A percentile compares a stretch with the other conserved stretches of the same genome.
Evolutionary conservation across 176 grass and related monocot species (phyloP).

Genomic region (Oryza australiensis): DNA sequence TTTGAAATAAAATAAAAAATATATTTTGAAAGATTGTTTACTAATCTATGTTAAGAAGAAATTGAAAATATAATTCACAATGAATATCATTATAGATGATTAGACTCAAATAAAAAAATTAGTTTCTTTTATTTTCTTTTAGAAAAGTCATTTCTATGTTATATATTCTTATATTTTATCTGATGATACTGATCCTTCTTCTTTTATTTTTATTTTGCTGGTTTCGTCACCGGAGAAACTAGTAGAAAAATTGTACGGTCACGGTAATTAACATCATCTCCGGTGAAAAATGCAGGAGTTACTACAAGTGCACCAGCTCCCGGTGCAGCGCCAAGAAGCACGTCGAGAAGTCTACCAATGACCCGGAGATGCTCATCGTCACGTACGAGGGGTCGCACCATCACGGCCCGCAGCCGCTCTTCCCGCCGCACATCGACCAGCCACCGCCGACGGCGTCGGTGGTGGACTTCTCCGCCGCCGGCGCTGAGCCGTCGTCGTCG

Average conservation of each 20-base stretch:
- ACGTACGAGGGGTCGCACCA: slow-evolving; percentile 62
- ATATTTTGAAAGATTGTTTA: too few relatives aligned
- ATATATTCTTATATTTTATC: too few relatives aligned
- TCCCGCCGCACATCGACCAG: neutral
- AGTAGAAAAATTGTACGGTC: neutral
- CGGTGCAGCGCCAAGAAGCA: slow-evolving; percentile 69
- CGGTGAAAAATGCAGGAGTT: slow-evolving; percentile 45
- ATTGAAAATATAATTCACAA: too few relatives aligned
- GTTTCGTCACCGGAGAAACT: too few relatives aligned
- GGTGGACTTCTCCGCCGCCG: neutral
- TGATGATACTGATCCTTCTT: too few relatives aligned
- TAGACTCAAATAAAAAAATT: too few relatives aligned
- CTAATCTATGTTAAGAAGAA: too few relatives aligned
- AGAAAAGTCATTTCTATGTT: too few relatives aligned
- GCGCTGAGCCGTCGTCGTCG: neutral
- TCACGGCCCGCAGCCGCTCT: slow-evolving; percentile 44
- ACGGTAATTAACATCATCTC: neutral
- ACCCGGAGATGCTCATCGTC: slow-evolving; percentile 54
- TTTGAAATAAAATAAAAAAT: too few relatives aligned
- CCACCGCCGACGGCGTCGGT: neutral
- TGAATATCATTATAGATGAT: too few relatives aligned
- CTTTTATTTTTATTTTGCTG: too few relatives aligned
- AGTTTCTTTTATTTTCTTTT: too few relatives aligned
- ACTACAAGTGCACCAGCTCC: slow-evolving; percentile 63
- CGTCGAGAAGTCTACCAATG: slow-evolving; percentile 61